A percentile compares a stretch with the other conserved stretches of the same genome.
These are phyloP conservation scores for Diaporthe caulivora DNA, from an alignment of 2,329 filamentous ascomycete genomes.

Conservation along the genomic window DNA sequence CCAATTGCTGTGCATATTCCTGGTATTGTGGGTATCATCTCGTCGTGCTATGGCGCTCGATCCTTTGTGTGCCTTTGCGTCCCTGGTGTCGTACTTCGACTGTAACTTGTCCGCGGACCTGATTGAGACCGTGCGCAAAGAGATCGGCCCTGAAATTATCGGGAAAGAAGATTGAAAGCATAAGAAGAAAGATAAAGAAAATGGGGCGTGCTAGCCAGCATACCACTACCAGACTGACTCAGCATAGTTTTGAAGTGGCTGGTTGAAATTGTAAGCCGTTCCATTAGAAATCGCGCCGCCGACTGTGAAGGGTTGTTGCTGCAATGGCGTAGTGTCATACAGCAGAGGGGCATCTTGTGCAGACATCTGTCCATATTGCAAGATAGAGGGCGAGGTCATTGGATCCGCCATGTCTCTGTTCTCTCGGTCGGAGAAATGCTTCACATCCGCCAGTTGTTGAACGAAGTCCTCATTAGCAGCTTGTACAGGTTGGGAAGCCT, in stretches of 20 bases:
- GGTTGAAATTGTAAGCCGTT: conserved; percentile 16
- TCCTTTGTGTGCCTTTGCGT: background rate
- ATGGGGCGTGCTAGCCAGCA: background rate
- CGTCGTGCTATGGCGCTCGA: background rate
- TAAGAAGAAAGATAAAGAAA: background rate
- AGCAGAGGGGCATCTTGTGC: background rate
- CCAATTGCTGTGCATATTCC: conserved; percentile 21
- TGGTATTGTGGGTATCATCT: conserved; percentile 31
- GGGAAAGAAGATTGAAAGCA: background rate
- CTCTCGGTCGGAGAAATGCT: background rate
- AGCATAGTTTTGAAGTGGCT: background rate
- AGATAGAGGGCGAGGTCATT: background rate
- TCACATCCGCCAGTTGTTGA: background rate
- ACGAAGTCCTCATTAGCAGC: background rate
- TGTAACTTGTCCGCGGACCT: background rate
- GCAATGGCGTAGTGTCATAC: background rate
- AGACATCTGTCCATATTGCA: conserved; percentile 16
- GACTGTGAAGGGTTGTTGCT: background rate
- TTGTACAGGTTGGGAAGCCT: background rate
- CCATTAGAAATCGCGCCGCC: conserved; percentile 1
- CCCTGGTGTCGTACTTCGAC: background rate
- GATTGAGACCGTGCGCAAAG: background rate
- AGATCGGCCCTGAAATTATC: background rate
- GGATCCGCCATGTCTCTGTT: conserved; percentile 4
- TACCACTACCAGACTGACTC: conserved; percentile 16